Percentiles rank a stretch among this genome's conserved stretches.
Conservation (phyloP, 2,329 filamentous ascomycete species). For the Magnaporthiopsis incrustans region DNA sequence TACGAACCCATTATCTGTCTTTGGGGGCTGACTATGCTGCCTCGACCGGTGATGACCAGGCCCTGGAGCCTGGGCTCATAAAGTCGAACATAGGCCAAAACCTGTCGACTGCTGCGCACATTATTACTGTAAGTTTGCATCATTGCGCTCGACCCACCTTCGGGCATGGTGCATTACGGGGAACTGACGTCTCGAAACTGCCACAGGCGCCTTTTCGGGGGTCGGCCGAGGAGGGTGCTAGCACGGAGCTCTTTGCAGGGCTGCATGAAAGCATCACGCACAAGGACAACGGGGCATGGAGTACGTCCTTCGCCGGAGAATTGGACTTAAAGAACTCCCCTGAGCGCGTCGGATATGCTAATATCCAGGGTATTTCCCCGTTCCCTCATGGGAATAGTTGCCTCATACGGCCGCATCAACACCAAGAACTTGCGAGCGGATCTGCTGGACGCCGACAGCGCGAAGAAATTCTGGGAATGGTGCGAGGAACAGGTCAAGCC, state of each 20-base stretch:
- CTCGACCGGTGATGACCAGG: not conserved
- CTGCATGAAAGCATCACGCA: conserved; percentile 33
- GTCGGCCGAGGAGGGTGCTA: conserved; percentile 29
- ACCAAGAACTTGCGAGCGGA: conserved; percentile 24
- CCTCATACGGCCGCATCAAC: conserved; percentile 7
- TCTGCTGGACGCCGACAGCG: conserved; percentile 5
- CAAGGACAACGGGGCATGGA: conserved; percentile 15
- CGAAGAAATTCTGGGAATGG: conserved; percentile 10
- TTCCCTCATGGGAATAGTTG: conserved; percentile 10
- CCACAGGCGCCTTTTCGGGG: not conserved
- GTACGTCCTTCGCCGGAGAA: conserved; percentile 1
- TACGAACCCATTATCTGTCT: too few species aligned
- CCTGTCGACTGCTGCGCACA: conserved; percentile 15
- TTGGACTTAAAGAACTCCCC: too few species aligned
- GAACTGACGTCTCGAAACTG: not conserved
- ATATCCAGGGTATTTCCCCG: not conserved
- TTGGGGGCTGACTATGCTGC: not conserved
- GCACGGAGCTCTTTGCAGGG: conserved; percentile 39
- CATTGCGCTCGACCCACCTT: conserved; percentile 14
- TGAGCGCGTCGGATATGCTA: not conserved
- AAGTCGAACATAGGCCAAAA: conserved; percentile 27
- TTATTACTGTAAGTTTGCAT: conserved; percentile 18
- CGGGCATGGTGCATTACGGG: conserved; percentile 15
- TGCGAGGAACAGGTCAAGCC: conserved; percentile 10
- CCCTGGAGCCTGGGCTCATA: conserved; percentile 32